Evolutionary conservation across 2,329 filamentous ascomycete genomes (phyloP).

Genomic region (Trichoderma sp.): DNA sequence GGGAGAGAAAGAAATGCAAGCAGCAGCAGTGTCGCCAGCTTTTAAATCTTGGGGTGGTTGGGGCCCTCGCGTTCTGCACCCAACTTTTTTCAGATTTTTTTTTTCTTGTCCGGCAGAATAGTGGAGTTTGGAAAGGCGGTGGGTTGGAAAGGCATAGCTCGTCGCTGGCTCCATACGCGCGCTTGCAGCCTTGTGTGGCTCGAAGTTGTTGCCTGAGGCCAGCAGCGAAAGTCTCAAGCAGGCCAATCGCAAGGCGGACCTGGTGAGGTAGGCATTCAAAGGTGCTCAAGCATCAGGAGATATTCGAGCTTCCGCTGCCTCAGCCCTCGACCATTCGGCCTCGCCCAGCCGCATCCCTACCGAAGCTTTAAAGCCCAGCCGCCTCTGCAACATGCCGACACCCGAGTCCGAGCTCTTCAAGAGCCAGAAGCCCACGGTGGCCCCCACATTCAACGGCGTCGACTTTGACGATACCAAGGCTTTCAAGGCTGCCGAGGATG

Average conservation of each 20-base stretch:
- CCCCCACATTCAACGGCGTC: slow-evolving; percentile 81
- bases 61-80: slow-evolving; percentile 5
- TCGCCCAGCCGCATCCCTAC: slow-evolving; percentile 7
- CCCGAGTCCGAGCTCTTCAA: slow-evolving; percentile 79
- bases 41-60: slow-evolving; percentile 23
- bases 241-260: background rate
- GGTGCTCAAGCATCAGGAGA: slow-evolving; percentile 27
- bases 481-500: slow-evolving; percentile 79
- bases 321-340: slow-evolving; percentile 21
- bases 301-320: slow-evolving; percentile 15
- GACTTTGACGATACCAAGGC: slow-evolving; percentile 80
- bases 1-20: background rate
- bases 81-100: slow-evolving; percentile 24
- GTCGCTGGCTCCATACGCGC: slow-evolving; percentile 17
- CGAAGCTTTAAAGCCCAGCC: slow-evolving; percentile 18
- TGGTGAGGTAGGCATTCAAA: slow-evolving; percentile 23
- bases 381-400: slow-evolving; percentile 62
- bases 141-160: slow-evolving; percentile 23
- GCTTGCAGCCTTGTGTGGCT: slow-evolving; percentile 12
- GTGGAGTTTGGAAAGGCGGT: slow-evolving; percentile 38
- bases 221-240: background rate
- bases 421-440: slow-evolving; percentile 77
- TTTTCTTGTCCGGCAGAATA: slow-evolving; percentile 32
- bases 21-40: slow-evolving; percentile 4
- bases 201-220: slow-evolving; percentile 19